Base-by-base conservation (phyloP, 495 filamentous ascomycete species). In the Antarctomyces pellizariae region DNA sequence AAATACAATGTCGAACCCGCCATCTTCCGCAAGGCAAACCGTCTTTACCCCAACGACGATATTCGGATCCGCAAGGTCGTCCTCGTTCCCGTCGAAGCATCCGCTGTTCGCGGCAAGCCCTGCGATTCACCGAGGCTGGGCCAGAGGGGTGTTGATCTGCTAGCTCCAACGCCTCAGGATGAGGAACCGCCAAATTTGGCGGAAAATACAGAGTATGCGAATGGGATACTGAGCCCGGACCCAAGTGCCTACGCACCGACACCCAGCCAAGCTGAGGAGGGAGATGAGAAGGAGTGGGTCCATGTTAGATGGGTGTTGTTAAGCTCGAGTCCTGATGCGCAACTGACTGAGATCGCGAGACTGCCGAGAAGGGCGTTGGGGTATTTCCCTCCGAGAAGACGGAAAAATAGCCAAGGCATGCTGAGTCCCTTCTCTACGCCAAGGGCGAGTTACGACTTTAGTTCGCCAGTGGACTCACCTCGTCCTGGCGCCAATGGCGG, bases 1-100 rank as follows among this genome's bases (percentile, higher is more conserved):
- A 74, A 67, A 34, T 97, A 86, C 48, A 74, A 74, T 35, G 92
- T 80, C 39, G 64, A 71, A 32, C 59, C 75, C 24, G 67, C 74
- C 15, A 56, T 75, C 0, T 75, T 97, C 31, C 53, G 74, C 13
- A 82, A 79, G 43, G 75, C 78, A 14, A 97, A 97, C 42, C 67
- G 84, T 10, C 63, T 97, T 37, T 95, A 86, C 86, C 76, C 78
- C 5, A 77, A 77, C 32, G 89, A 93, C 43, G 72, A 63, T 30
- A 73, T 92, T 18, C 83, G 92, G 43, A 62, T 66, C 28, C 67
- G 80, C 21, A 77, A 78, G 36, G 68, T 62, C 11, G 58, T 97
- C 9, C 54, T 90, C 5, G 47, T 97, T 15, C 86, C 86, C 2
- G 80, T 95, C 7, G 86, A 92, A 42, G 74, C 75, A 6, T 93